These are phyloP conservation scores for Rhizopus delemar DNA, from an alignment of 371 early-diverging fungal genomes.

Conservation along the genomic window DNA sequence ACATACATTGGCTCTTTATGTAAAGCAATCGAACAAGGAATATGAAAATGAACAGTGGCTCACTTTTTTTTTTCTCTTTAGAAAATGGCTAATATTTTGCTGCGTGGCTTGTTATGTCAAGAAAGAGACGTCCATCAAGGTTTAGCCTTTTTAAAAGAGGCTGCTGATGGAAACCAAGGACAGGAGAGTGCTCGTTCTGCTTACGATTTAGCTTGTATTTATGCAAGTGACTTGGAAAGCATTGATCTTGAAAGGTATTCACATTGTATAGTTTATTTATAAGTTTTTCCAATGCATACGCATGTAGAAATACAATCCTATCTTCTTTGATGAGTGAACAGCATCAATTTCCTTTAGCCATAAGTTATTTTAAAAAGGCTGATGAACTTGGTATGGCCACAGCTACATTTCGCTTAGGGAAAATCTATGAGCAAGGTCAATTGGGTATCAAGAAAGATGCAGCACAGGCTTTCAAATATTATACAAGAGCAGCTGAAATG, in stretches of 20 bases:
- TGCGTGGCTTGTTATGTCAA: slow-evolving; percentile 35
- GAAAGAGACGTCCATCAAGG: slow-evolving; percentile 30
- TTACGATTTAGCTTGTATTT: slow-evolving; percentile 41
- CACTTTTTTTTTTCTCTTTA: slow-evolving; percentile 11
- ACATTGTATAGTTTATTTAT: not conserved
- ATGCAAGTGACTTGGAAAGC: slow-evolving; percentile 34
- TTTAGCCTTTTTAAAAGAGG: slow-evolving; percentile 31
- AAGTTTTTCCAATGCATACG: not conserved
- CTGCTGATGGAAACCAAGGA: slow-evolving; percentile 30
- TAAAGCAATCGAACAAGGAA: slow-evolving; percentile 33
- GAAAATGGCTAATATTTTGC: slow-evolving; percentile 40
- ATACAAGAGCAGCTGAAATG: slow-evolving; percentile 39
- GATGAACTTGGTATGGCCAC: slow-evolving; percentile 21
- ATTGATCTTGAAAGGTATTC: slow-evolving; percentile 30
- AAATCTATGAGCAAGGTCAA: slow-evolving; percentile 25
- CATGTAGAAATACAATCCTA: not conserved
- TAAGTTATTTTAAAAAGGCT: slow-evolving; percentile 38
- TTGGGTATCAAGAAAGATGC: slow-evolving; percentile 17
- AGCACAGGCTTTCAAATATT: slow-evolving; percentile 34
- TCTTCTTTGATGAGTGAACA: slow-evolving; percentile 6
- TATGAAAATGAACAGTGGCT: slow-evolving; percentile 1
- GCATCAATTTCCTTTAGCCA: slow-evolving; percentile 16
- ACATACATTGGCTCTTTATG: slow-evolving; percentile 69
- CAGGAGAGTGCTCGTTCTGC: slow-evolving; percentile 38
- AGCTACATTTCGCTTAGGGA: slow-evolving; percentile 35